Evolutionary conservation across 2,329 filamentous ascomycete species (phyloP).

Genomic region (Ophiosphaerella narmari): DNA sequence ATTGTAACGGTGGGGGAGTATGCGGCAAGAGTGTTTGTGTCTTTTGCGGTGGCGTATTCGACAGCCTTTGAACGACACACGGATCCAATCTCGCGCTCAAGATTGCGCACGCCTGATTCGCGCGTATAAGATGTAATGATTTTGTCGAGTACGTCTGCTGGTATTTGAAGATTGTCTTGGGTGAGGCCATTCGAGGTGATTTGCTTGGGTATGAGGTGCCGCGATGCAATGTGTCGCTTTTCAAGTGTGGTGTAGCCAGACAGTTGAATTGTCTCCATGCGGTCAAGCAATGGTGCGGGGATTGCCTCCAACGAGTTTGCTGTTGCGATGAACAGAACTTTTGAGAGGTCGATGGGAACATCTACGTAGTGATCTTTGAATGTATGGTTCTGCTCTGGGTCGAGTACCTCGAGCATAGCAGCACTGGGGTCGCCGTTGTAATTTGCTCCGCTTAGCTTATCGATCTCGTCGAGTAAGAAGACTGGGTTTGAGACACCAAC

Average conservation of each 20-base stretch:
- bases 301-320: conserved; percentile 96
- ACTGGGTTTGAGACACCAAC: conserved; percentile 95
- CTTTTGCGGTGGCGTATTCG: conserved; percentile 88
- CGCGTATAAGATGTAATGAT: conserved; percentile 97
- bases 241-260: conserved; percentile 96
- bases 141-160: conserved; percentile 85
- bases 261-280: conserved; percentile 94
- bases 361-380: conserved; percentile 97
- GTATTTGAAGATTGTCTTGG: conserved; percentile 74
- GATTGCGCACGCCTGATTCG: conserved; percentile 91
- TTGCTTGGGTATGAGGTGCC: conserved; percentile 96
- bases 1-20: conserved; percentile 77
- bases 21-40: conserved; percentile 64
- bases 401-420: conserved; percentile 96
- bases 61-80: conserved; percentile 88
- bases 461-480: conserved; percentile 94
- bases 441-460: conserved; percentile 90
- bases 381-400: conserved; percentile 93
- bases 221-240: conserved; percentile 91
- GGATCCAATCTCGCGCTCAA: conserved; percentile 92
- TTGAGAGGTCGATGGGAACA: conserved; percentile 92
- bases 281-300: conserved; percentile 87
- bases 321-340: conserved; percentile 96
- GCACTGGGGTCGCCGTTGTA: conserved; percentile 95
- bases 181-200: conserved; percentile 85